A percentile compares a stretch with the other conserved stretches of the same genome.
These are phyloP conservation scores for Xylona heveae DNA, from an alignment of 495 filamentous ascomycete species.

Conservation along the genomic window DNA sequence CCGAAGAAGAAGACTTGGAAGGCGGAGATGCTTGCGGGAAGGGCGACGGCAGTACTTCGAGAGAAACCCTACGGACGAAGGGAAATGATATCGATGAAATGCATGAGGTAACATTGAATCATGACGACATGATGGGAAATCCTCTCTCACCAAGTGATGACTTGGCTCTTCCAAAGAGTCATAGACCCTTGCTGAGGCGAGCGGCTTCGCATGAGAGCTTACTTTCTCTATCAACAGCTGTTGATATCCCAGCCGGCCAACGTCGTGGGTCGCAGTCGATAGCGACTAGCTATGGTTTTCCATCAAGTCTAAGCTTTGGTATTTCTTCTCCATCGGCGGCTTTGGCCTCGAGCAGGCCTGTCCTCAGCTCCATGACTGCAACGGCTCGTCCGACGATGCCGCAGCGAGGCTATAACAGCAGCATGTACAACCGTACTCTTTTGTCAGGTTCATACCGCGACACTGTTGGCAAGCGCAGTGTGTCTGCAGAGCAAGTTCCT, in stretches of 20 bases:
- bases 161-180: constrained; percentile 12
- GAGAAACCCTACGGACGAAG: neutral
- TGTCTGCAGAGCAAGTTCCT: neutral
- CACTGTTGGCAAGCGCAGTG: neutral
- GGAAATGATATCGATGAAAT: neutral
- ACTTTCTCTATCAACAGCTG: constrained; percentile 17
- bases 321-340: neutral
- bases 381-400: neutral
- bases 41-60: neutral
- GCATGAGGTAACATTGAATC: neutral
- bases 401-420: neutral
- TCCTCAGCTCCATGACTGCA: constrained; percentile 1
- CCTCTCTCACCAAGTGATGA: constrained; percentile 6
- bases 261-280: too few species aligned
- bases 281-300: too few species aligned
- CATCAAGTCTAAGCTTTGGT: too few species aligned
- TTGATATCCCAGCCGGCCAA: neutral
- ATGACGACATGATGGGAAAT: constrained; percentile 10
- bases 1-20: neutral
- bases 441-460: neutral
- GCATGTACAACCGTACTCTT: constrained; percentile 2
- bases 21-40: neutral
- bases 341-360: neutral
- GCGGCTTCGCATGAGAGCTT: constrained; percentile 28
- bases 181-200: constrained; percentile 14